Conservation (phyloP, 2,329 filamentous ascomycete genomes). For the Colletotrichum sp. region DNA sequence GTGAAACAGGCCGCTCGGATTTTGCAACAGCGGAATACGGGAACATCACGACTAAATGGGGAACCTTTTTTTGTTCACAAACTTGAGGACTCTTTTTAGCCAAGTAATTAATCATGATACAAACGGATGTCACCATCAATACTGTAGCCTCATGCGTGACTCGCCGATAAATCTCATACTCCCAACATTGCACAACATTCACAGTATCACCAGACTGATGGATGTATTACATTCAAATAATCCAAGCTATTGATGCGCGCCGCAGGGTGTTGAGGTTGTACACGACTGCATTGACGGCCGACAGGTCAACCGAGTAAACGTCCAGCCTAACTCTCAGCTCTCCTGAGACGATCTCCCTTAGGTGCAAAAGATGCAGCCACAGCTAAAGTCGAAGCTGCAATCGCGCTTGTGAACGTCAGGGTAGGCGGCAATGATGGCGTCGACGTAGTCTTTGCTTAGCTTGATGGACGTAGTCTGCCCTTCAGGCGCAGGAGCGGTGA, state of each 20-base stretch:
- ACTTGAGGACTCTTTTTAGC: not conserved
- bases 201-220: not conserved
- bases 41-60: not conserved
- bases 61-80: not conserved
- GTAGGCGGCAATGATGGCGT: not conserved
- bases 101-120: not conserved
- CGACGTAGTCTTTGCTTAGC: conserved; percentile 5
- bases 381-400: not conserved
- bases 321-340: not conserved
- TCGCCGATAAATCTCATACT: fast-evolving
- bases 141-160: too few species aligned
- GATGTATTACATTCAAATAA: not conserved
- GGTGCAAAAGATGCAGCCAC: not conserved
- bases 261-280: not conserved
- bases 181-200: not conserved
- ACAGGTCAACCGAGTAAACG: too few species aligned
- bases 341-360: too few species aligned
- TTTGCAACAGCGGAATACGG: not conserved
- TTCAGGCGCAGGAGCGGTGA: not conserved
- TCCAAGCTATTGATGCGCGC: not conserved
- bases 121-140: too few species aligned
- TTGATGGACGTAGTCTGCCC: not conserved
- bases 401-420: not conserved
- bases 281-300: too few species aligned
- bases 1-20: not conserved